phyloP scores from a whole-genome alignment of 192 early-diverging fungal species.

The Coemansia nantahalensis region DNA sequence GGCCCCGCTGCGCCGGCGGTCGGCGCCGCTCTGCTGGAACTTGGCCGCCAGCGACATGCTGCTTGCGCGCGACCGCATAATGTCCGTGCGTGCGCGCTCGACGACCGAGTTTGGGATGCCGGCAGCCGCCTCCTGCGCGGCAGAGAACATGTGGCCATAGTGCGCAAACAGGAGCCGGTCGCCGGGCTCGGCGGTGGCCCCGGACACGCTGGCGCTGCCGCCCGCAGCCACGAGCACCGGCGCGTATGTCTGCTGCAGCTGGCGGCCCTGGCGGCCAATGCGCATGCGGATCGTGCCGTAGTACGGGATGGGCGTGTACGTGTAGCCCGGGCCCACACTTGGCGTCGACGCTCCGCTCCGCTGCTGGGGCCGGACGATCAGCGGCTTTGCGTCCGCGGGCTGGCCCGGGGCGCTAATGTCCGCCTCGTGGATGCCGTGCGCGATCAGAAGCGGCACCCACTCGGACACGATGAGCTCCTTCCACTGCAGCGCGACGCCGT shows the following conservation, averaged over 20 bases:
- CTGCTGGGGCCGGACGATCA: constrained; percentile 30
- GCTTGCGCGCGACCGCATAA: constrained; percentile 48
- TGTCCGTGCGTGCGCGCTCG: constrained; percentile 41
- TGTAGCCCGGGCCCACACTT: constrained; percentile 13
- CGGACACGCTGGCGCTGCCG: constrained; percentile 4
- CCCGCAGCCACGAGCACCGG: constrained; percentile 11
- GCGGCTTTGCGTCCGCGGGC: constrained; percentile 5
- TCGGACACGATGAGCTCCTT: constrained; percentile 52
- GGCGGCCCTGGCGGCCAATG: constrained; percentile 35
- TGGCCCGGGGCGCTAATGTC: constrained; percentile 30
- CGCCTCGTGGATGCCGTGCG: constrained; percentile 53
- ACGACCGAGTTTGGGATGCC: constrained; percentile 29
- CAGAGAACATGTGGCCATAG: constrained; percentile 36
- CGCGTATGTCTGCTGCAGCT: constrained; percentile 17
- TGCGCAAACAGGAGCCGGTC: constrained; percentile 47
- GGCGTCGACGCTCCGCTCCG: constrained; percentile 18
- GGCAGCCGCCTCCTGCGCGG: constrained; percentile 26
- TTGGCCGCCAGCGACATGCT: constrained; percentile 43
- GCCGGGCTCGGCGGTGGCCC: constrained; percentile 9
- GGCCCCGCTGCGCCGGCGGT: constrained; percentile 3
- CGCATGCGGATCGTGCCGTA: constrained; percentile 61
- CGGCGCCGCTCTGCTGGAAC: constrained; percentile 26
- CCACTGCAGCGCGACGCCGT: constrained; percentile 53
- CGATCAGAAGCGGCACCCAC: constrained; percentile 62
- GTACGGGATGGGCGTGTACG: constrained; percentile 55